Evolutionary conservation across 371 early-diverging fungal genomes (phyloP), one percentile per base, ranked within the genome.

Genomic region (Mucor circinelloides): DNA sequence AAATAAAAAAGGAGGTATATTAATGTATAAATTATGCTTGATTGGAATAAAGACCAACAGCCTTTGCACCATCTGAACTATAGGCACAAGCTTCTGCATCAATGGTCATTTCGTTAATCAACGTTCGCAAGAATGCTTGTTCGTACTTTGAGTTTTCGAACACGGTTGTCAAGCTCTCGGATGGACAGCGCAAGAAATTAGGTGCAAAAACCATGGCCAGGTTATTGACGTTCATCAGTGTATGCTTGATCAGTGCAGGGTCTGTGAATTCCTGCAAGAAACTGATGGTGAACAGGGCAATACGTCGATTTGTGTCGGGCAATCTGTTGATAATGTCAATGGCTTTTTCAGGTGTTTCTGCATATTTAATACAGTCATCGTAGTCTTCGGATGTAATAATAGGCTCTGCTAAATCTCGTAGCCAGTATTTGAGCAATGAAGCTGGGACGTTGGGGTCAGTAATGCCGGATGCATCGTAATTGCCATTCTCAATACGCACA

Each of bases 201-300:
- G 98, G 99, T 2, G 96, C 97, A 82, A 96, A 97, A n/a, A 98
- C 96, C 90, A 98, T 94, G 30, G 98, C 98, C 46, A 98, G 73
- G 65, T 97, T 98, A 61, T 85, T 77, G 27, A 92, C 80, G 30
- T 89, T 91, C 99, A 98, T 98, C 72, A 92, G 87, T 7, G 97
- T 97, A 10, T 81, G 67, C 31, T 87, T 75, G 56, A 85, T 88
- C 27, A 93, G 87, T 15, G 79, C 75, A 3, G 89, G 89, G 23
- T 89, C 85, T n/a, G 90, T 90, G 63, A 97, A 91, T 27, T 90
- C 80, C 78, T 92, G 88, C 58, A 97, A 79, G 74, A 96, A 97
- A 48, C 87, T 75, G 31, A 96, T 83, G 72, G 95, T 83, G 70
- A 88, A 97, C 17, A 89, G 63, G 2, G 89, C 89, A 32, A 94